A percentile compares a stretch with the other conserved stretches of the same genome.
Evolutionary conservation across 805 yeast genomes (phyloP).

Genomic region (Pichia gijzeniarum): DNA sequence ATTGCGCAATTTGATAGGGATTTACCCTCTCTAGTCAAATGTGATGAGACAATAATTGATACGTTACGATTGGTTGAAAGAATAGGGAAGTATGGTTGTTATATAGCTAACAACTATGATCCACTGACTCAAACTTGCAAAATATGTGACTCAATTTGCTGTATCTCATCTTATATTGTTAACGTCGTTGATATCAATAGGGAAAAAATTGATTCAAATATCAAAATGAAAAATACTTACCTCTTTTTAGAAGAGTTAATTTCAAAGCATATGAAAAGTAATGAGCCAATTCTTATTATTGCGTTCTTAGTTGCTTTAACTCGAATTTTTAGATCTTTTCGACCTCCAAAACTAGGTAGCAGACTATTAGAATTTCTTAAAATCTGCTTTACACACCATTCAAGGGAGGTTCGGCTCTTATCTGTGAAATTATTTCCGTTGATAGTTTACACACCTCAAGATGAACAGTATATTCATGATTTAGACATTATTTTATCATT

Average conservation of each 20-base stretch:
- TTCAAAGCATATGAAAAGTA: conserved; percentile 15
- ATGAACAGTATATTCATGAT: conserved; percentile 35
- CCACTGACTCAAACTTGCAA: conserved; percentile 29
- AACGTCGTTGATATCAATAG: conserved; percentile 26
- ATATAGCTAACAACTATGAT: conserved; percentile 34
- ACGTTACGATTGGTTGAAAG: conserved; percentile 29
- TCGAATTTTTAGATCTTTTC: conserved; percentile 46
- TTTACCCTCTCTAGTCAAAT: background rate
- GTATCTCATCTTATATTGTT: conserved; percentile 5
- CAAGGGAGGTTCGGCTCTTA: conserved; percentile 51
- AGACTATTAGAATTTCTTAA: conserved; percentile 38
- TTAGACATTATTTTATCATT: conserved; percentile 40
- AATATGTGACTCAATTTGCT: conserved; percentile 30
- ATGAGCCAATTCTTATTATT: conserved; percentile 29
- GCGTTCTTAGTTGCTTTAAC: conserved; percentile 40
- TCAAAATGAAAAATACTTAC: conserved; percentile 22
- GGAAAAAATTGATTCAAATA: conserved; percentile 18
- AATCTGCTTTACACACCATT: conserved; percentile 33
- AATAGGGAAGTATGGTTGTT: conserved; percentile 38
- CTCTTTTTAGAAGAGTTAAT: conserved; percentile 15
- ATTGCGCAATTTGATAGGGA: background rate
- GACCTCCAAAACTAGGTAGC: conserved; percentile 37
- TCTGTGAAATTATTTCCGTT: conserved; percentile 47
- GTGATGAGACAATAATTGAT: background rate
- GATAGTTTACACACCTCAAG: conserved; percentile 37